A percentile compares a stretch with the other conserved stretches of the same genome.
Conservation (phyloP, 345 rosid genomes). For the Hibiscus mutabilis region DNA sequence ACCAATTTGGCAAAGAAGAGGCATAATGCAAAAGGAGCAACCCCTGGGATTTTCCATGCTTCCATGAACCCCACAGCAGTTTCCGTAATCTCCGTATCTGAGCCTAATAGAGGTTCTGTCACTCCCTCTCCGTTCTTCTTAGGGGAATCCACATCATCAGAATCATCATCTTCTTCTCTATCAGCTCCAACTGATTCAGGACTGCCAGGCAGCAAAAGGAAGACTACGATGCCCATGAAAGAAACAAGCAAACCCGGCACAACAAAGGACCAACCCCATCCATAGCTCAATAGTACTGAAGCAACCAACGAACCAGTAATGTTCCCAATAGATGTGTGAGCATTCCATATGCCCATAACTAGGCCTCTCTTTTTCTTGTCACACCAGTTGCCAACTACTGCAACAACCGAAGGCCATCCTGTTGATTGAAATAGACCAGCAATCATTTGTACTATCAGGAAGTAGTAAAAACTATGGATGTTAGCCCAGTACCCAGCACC, state of each 20-base stretch:
- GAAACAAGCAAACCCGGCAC: constrained; percentile 63
- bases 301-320: constrained; percentile 80
- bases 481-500: constrained; percentile 79
- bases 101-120: constrained; percentile 44
- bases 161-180: constrained; percentile 30
- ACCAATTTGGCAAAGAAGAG: constrained; percentile 94
- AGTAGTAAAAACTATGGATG: constrained; percentile 68
- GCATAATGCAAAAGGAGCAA: constrained; percentile 86
- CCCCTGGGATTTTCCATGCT: constrained; percentile 96
- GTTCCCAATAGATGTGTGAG: constrained; percentile 91
- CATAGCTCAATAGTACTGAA: constrained; percentile 56
- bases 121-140: constrained; percentile 40
- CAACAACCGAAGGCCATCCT: constrained; percentile 99
- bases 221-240: constrained; percentile 49
- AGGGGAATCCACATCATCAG: constrained; percentile 26
- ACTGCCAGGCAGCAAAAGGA: constrained; percentile 62
- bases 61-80: constrained; percentile 74
- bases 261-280: constrained; percentile 99
- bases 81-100: constrained; percentile 32
- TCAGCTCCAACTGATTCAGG: constrained; percentile 69
- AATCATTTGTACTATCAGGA: constrained; percentile 55
- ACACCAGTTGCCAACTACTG: constrained; percentile 94
- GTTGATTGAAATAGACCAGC: constrained; percentile 89
- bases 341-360: constrained; percentile 80
- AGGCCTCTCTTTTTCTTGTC: constrained; percentile 89